Conservation (phyloP, 768 basidiomycete species). For the Leccinum broughii region DNA sequence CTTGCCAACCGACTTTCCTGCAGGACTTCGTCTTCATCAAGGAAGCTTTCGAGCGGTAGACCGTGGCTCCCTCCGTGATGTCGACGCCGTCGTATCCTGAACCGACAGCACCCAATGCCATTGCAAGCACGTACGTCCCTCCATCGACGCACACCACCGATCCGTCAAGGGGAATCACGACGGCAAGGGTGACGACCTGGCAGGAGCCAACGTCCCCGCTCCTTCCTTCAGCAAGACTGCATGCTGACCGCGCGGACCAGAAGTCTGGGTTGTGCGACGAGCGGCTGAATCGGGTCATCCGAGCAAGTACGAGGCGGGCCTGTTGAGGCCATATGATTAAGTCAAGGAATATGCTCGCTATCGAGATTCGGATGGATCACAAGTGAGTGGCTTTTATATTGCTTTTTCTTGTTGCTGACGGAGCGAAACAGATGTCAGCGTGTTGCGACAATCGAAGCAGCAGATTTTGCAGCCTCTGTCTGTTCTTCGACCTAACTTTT, state of each 20-base stretch:
- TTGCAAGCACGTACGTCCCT: slow-evolving; percentile 14
- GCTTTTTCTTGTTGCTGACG: not conserved
- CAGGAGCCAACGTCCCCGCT: slow-evolving; percentile 48
- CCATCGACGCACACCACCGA: slow-evolving; percentile 20
- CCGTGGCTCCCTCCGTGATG: slow-evolving; percentile 43
- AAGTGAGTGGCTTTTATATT: slow-evolving; percentile 52
- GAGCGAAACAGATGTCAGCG: slow-evolving; percentile 43
- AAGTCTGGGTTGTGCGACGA: slow-evolving; percentile 89
- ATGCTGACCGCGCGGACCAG: slow-evolving; percentile 94
- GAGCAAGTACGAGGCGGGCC: slow-evolving; percentile 96
- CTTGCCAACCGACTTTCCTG: not conserved
- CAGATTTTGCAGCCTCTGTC: slow-evolving; percentile 89
- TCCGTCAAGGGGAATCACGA: slow-evolving; percentile 16
- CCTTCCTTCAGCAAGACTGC: slow-evolving; percentile 67
- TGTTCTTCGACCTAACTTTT: not conserved
- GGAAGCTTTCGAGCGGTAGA: slow-evolving; percentile 87
- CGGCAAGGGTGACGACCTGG: not conserved
- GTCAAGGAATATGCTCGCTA: slow-evolving; percentile 92
- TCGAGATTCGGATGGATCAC: slow-evolving; percentile 89
- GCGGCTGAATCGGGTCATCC: slow-evolving; percentile 80
- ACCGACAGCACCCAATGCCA: slow-evolving; percentile 2
- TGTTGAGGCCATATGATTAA: slow-evolving; percentile 95
- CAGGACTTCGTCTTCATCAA: slow-evolving; percentile 96
- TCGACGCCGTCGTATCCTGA: slow-evolving; percentile 21
- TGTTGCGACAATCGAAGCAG: slow-evolving; percentile 88